phyloP scores from a whole-genome alignment of 768 basidiomycete species.

The Rhizopogon vinicolor region DNA sequence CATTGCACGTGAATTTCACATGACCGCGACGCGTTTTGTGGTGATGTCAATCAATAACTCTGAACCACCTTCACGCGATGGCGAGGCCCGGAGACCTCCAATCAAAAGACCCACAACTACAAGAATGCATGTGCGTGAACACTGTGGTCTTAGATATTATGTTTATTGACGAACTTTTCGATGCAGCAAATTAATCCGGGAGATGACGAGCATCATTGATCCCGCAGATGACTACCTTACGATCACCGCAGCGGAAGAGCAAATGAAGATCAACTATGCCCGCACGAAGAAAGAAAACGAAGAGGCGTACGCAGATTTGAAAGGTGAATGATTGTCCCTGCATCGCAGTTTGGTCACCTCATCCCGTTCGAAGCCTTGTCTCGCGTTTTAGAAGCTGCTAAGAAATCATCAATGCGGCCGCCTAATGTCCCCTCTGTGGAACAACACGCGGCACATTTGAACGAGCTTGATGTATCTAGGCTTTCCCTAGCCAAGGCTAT shows the following conservation, averaged over 20 bases:
- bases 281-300: slow-evolving; percentile 64
- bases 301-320: slow-evolving; percentile 58
- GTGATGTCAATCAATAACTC: not conserved
- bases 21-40: not conserved
- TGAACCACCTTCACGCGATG: slow-evolving; percentile 9
- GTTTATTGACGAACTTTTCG: not conserved
- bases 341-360: not conserved
- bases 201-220: slow-evolving; percentile 70
- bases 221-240: slow-evolving; percentile 77
- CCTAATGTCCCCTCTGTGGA: slow-evolving; percentile 63
- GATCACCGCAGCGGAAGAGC: slow-evolving; percentile 70
- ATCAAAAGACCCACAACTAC: slow-evolving; percentile 25
- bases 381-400: slow-evolving; percentile 62
- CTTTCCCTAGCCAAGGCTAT: slow-evolving; percentile 71
- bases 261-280: slow-evolving; percentile 53
- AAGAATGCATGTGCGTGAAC: slow-evolving; percentile 28
- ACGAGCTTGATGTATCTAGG: slow-evolving; percentile 59
- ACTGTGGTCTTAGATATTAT: not conserved
- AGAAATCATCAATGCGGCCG: slow-evolving; percentile 66
- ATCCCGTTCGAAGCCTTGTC: slow-evolving; percentile 46
- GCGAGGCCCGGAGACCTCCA: slow-evolving; percentile 19
- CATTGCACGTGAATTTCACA: slow-evolving; percentile 1
- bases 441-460: slow-evolving; percentile 54
- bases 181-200: slow-evolving; percentile 58
- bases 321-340: slow-evolving; percentile 36